Evolutionary conservation across 1,139 yeast genomes (phyloP).

Genomic region (Geotrichum aggregatum): DNA sequence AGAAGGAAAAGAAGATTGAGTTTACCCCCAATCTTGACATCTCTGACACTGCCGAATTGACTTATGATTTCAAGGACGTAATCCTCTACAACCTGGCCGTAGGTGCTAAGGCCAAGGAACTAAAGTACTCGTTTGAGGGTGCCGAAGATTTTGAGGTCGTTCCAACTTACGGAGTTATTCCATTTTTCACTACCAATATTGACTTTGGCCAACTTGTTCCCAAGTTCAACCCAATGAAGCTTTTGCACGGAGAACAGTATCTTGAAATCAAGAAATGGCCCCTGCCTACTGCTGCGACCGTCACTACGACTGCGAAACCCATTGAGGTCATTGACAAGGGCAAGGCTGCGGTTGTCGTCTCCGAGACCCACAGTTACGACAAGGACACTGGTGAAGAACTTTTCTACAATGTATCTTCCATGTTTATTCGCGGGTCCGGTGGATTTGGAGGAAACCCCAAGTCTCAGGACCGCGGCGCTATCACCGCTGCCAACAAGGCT

Average conservation of each 20-base stretch:
- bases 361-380: constrained; percentile 70
- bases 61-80: constrained; percentile 64
- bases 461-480: constrained; percentile 56
- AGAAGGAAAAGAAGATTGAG: constrained; percentile 3
- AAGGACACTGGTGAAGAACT: constrained; percentile 62
- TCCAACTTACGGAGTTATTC: constrained; percentile 89
- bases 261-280: constrained; percentile 75
- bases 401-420: constrained; percentile 80
- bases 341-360: constrained; percentile 76
- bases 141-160: constrained; percentile 77
- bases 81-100: constrained; percentile 85
- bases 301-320: constrained; percentile 62
- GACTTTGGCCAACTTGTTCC: constrained; percentile 59
- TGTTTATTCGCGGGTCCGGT: constrained; percentile 77
- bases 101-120: constrained; percentile 77
- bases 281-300: constrained; percentile 58
- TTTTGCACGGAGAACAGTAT: constrained; percentile 95
- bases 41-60: constrained; percentile 40
- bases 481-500: constrained; percentile 60
- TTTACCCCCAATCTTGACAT: constrained; percentile 10
- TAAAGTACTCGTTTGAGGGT: constrained; percentile 77
- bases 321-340: constrained; percentile 81
- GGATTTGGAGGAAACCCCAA: constrained; percentile 48
- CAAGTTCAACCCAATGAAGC: constrained; percentile 77
- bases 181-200: constrained; percentile 55